phyloP scores from a whole-genome alignment of 495 filamentous ascomycete species.

The Endocarpon pusillum region DNA sequence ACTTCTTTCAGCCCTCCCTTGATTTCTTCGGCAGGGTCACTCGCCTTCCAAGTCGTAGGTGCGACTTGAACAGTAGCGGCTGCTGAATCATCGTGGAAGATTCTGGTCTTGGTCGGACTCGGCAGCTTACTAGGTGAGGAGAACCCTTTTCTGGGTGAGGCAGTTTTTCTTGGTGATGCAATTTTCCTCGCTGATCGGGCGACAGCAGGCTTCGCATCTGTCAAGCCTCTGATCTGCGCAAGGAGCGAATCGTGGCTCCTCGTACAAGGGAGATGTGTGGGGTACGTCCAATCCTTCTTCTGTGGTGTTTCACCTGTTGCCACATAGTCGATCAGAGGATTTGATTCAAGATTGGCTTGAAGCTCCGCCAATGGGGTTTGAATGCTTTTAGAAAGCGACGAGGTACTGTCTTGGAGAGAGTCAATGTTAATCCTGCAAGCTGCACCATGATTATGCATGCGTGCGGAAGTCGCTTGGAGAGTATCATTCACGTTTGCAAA shows the following conservation, averaged over 20 bases:
- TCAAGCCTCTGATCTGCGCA: conserved; percentile 28
- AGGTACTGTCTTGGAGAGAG: conserved; percentile 35
- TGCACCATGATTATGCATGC: conserved; percentile 43
- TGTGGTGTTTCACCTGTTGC: conserved; percentile 76
- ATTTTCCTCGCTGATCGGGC: conserved; percentile 3
- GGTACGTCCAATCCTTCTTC: conserved; percentile 59
- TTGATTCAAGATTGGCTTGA: conserved; percentile 40
- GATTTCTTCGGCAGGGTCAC: conserved; percentile 19
- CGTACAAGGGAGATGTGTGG: conserved; percentile 59
- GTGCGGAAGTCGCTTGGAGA: conserved; percentile 40
- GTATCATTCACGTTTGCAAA: conserved; percentile 50
- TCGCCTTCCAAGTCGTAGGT: conserved; percentile 14
- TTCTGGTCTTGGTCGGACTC: conserved; percentile 23
- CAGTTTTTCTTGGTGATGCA: conserved; percentile 23
- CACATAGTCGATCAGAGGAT: conserved; percentile 55
- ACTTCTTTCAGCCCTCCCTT: conserved; percentile 37
- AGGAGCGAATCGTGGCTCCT: conserved; percentile 50
- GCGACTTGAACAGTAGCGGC: conserved; percentile 24
- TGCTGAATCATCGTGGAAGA: conserved; percentile 27
- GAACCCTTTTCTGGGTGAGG: conserved; percentile 20
- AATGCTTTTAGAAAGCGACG: conserved; percentile 39
- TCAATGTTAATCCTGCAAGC: conserved; percentile 40
- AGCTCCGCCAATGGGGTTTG: conserved; percentile 54
- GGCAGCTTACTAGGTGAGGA: conserved; percentile 8
- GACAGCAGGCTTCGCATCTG: conserved; percentile 6